Evolutionary conservation across 2,329 filamentous ascomycete species (phyloP).

Genomic region (Pyrenophora teres): DNA sequence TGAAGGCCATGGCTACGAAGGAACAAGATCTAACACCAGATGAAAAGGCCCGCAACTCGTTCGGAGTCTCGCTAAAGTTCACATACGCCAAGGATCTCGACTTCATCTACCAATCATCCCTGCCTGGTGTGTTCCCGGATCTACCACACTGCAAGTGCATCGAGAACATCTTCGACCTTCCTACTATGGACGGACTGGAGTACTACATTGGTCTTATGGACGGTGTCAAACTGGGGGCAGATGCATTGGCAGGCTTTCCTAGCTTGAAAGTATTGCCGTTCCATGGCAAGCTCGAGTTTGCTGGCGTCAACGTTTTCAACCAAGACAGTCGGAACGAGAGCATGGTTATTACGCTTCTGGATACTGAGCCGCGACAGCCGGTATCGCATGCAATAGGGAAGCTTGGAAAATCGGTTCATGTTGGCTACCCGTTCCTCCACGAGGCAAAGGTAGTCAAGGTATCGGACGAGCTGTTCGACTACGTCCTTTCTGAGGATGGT

Average conservation of each 20-base stretch:
- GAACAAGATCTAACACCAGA: slow-evolving; percentile 77
- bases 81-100: slow-evolving; percentile 78
- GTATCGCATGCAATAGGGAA: slow-evolving; percentile 75
- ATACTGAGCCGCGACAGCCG: slow-evolving; percentile 72
- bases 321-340: slow-evolving; percentile 96
- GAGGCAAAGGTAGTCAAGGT: slow-evolving; percentile 89
- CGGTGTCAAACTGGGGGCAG: slow-evolving; percentile 78
- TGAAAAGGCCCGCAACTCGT: slow-evolving; percentile 83
- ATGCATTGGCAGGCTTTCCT: slow-evolving; percentile 92
- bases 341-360: slow-evolving; percentile 84
- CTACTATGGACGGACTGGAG: slow-evolving; percentile 86
- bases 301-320: slow-evolving; percentile 93
- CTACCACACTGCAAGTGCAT: slow-evolving; percentile 85
- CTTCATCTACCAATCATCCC: slow-evolving; percentile 83
- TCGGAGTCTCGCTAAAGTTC: slow-evolving; percentile 92
- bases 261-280: slow-evolving; percentile 85
- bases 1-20: slow-evolving; percentile 83
- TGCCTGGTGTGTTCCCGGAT: slow-evolving; percentile 89
- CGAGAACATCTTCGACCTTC: slow-evolving; percentile 95
- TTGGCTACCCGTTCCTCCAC: slow-evolving; percentile 93
- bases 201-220: slow-evolving; percentile 82
- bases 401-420: slow-evolving; percentile 82
- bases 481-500: slow-evolving; percentile 70
- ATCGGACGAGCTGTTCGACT: slow-evolving; percentile 92
- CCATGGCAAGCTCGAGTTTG: slow-evolving; percentile 78